Evolutionary conservation across 148 eudicot genomes (phyloP).

Genomic region (Dianthus caryophyllus): DNA sequence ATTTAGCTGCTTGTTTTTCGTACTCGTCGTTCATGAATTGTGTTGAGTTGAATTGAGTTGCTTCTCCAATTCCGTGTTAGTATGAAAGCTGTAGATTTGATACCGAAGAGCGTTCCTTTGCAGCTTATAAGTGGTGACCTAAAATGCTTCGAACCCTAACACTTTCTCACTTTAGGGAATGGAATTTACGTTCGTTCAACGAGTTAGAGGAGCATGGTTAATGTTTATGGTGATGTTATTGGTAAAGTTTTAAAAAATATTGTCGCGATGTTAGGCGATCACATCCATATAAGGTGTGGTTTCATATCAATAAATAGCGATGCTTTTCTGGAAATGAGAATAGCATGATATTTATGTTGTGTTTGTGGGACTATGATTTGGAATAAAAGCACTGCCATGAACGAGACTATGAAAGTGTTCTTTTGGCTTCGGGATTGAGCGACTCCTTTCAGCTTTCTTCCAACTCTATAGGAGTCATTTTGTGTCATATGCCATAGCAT

Average conservation of each 20-base stretch:
- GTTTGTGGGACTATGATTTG: background rate
- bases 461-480: too few relatives aligned
- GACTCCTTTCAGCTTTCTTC: too few relatives aligned
- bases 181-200: too few relatives aligned
- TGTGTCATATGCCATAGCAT: too few relatives aligned
- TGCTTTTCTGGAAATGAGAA: too few relatives aligned
- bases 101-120: background rate
- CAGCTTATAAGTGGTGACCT: background rate
- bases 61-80: background rate
- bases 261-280: background rate
- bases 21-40: background rate
- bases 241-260: background rate
- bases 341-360: background rate
- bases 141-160: background rate
- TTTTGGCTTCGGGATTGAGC: background rate
- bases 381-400: background rate
- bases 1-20: background rate
- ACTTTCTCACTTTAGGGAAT: background rate
- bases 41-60: background rate
- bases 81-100: background rate
- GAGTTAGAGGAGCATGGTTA: background rate
- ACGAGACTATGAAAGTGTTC: background rate
- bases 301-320: background rate
- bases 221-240: background rate
- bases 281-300: background rate